Evolutionary conservation across 352 stramenopile genomes (phyloP).

Genomic region (Phytophthora capsici): DNA sequence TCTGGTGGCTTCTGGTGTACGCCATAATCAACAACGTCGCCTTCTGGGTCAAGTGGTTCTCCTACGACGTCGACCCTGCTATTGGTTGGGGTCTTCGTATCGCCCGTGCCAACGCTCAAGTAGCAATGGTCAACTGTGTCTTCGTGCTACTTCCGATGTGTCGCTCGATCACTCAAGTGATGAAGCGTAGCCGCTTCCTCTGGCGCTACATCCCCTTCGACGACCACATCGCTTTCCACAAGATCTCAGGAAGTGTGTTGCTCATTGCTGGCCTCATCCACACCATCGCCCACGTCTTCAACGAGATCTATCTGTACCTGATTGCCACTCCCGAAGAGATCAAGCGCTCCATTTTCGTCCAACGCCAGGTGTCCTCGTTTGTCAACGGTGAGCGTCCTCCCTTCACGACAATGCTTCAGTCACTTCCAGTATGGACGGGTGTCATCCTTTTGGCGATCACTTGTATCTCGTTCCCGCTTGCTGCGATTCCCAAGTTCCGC

Average conservation of each 20-base stretch:
- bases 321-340: constrained; percentile 71
- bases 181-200: constrained; percentile 67
- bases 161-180: constrained; percentile 74
- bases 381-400: constrained; percentile 56
- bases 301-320: constrained; percentile 77
- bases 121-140: constrained; percentile 79
- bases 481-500: constrained; percentile 75
- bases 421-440: constrained; percentile 73
- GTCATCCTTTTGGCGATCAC: constrained; percentile 74
- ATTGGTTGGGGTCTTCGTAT: constrained; percentile 79
- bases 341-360: constrained; percentile 62
- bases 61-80: constrained; percentile 76
- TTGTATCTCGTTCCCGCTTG: constrained; percentile 69
- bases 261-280: constrained; percentile 68
- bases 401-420: constrained; percentile 72
- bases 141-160: constrained; percentile 85
- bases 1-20: constrained; percentile 86
- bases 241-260: constrained; percentile 68
- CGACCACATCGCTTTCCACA: constrained; percentile 83
- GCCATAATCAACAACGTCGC: constrained; percentile 65
- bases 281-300: constrained; percentile 68
- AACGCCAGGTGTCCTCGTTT: constrained; percentile 56
- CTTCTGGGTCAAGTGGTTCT: constrained; percentile 79
- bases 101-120: constrained; percentile 72
- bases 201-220: constrained; percentile 85